phyloP scores from a whole-genome alignment of 2,329 filamentous ascomycete genomes.

The Davidsoniella australis region DNA sequence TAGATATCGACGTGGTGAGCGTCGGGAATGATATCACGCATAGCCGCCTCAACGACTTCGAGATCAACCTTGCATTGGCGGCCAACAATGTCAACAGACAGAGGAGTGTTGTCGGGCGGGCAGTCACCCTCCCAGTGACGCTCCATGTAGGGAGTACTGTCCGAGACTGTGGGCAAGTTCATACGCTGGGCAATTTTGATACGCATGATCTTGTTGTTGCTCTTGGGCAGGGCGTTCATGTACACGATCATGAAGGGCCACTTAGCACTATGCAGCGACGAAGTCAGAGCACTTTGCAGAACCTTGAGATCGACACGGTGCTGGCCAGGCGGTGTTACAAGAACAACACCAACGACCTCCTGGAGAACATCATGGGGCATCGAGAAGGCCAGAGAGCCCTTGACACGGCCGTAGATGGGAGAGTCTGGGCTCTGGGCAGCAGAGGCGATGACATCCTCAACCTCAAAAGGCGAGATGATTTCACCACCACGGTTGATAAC shows the following conservation, averaged over 20 bases:
- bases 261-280: constrained; percentile 33
- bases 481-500: constrained; percentile 41
- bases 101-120: constrained; percentile 29
- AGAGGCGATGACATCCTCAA: constrained; percentile 37
- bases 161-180: constrained; percentile 26
- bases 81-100: constrained; percentile 25
- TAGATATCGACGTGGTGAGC: constrained; percentile 9
- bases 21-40: constrained; percentile 11
- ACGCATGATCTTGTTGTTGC: constrained; percentile 40
- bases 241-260: constrained; percentile 34
- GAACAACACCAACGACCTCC: constrained; percentile 35
- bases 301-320: constrained; percentile 29
- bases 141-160: constrained; percentile 25
- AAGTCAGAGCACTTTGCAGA: constrained; percentile 29
- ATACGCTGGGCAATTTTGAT: constrained; percentile 34
- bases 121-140: constrained; percentile 34
- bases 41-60: constrained; percentile 16
- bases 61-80: constrained; percentile 20
- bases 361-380: constrained; percentile 34
- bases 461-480: constrained; percentile 40
- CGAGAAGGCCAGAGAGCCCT: constrained; percentile 35
- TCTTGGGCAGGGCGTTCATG: constrained; percentile 37
- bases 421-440: constrained; percentile 26
- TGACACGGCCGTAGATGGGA: constrained; percentile 28
- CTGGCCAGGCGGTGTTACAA: constrained; percentile 29